These are phyloP conservation scores for Solanum hybrid DNA, from an alignment of 305 asterid genomes.

Conservation along the genomic window DNA sequence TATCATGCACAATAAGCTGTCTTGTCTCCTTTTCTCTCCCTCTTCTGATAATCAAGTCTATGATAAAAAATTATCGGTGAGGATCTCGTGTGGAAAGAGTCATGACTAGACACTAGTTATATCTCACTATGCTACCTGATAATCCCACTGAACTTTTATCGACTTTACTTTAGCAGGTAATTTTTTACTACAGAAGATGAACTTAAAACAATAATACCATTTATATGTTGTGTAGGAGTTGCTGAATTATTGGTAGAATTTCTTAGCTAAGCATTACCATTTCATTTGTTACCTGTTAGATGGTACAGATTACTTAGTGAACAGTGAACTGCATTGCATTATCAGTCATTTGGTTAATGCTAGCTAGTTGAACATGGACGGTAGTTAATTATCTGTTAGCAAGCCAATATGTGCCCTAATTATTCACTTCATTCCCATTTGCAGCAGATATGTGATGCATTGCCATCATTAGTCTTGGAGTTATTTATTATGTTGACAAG, in stretches of 20 bases:
- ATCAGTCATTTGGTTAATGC: not conserved
- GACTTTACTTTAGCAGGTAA: not conserved
- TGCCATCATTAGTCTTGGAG: not conserved
- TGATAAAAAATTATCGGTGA: not conserved
- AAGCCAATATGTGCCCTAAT: not conserved
- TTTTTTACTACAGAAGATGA: not conserved
- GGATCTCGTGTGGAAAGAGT: not conserved
- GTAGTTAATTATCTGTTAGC: not conserved
- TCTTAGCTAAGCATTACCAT: not conserved
- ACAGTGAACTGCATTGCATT: not conserved
- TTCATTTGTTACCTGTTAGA: not conserved
- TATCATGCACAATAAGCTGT: not conserved
- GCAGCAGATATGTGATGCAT: not conserved
- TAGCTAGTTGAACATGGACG: not conserved
- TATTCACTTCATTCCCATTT: not conserved
- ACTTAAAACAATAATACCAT: not conserved
- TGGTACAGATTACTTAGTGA: not conserved
- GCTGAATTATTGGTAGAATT: not conserved
- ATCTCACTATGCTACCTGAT: not conserved
- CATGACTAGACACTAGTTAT: not conserved
- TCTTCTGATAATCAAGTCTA: not conserved
- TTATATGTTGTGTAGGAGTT: not conserved
- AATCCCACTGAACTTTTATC: not conserved
- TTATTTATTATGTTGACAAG: not conserved
- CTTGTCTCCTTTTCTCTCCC: not conserved